Percentiles rank a stretch among this genome's conserved stretches.
Evolutionary conservation across 495 filamentous ascomycete genomes (phyloP).

Genomic region (Penicillium samsonianum): DNA sequence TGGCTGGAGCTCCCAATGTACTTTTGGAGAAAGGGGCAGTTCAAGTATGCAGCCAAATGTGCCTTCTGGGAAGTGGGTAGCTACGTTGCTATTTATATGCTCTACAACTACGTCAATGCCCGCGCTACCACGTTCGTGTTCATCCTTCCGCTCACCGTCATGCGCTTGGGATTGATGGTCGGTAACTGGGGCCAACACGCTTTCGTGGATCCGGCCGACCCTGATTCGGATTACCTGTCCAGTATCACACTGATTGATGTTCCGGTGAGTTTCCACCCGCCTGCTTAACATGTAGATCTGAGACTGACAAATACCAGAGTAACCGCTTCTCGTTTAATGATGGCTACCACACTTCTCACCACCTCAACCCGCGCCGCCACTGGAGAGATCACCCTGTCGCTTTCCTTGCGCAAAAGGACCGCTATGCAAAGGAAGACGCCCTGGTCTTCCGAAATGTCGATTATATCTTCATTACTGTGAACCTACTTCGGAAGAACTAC

Average conservation of each 20-base stretch:
- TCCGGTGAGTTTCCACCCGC: slow-evolving; percentile 51
- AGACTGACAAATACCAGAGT: slow-evolving; percentile 44
- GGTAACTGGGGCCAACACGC: slow-evolving; percentile 80
- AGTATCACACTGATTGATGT: slow-evolving; percentile 76
- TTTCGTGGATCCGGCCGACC: slow-evolving; percentile 67
- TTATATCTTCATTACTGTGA: slow-evolving; percentile 66
- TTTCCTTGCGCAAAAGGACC: slow-evolving; percentile 62
- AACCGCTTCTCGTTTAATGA: slow-evolving; percentile 78
- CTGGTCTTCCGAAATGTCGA: slow-evolving; percentile 73
- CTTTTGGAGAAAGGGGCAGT: slow-evolving; percentile 61
- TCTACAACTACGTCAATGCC: slow-evolving; percentile 49
- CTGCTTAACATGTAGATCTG: neutral
- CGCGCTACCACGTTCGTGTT: slow-evolving; percentile 60
- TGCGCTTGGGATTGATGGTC: slow-evolving; percentile 68
- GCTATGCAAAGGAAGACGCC: slow-evolving; percentile 59
- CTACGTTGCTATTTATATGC: slow-evolving; percentile 48
- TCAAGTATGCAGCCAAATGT: slow-evolving; percentile 49
- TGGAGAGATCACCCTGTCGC: slow-evolving; percentile 72
- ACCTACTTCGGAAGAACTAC: slow-evolving; percentile 63
- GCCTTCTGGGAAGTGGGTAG: slow-evolving; percentile 58
- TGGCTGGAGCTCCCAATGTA: slow-evolving; percentile 77
- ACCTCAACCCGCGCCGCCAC: slow-evolving; percentile 70
- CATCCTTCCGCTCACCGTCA: slow-evolving; percentile 57
- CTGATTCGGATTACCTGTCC: slow-evolving; percentile 67
- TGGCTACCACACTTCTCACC: slow-evolving; percentile 77